These are phyloP conservation scores for Pontederia crassipes DNA, from an alignment of 176 grass and related monocot species.

Conservation along the genomic window DNA sequence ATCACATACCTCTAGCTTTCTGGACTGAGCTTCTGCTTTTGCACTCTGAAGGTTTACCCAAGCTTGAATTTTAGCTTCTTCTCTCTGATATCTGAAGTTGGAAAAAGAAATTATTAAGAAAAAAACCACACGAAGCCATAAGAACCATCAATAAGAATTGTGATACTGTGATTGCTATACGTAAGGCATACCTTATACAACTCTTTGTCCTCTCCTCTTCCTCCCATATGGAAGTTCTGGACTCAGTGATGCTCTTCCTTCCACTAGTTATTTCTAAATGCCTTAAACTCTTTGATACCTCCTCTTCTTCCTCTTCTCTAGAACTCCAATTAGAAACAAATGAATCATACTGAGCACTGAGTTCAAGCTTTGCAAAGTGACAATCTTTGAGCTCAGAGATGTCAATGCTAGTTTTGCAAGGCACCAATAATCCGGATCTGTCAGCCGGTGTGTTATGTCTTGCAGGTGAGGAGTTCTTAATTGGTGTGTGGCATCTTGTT, in stretches of 20 bases:
- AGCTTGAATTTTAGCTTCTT: conserved; percentile 91
- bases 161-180: neutral
- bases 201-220: conserved; percentile 90
- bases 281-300: conserved; percentile 80
- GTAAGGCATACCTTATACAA: conserved; percentile 52
- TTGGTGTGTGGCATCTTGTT: conserved; percentile 52
- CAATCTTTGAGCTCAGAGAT: conserved; percentile 59
- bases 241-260: conserved; percentile 38
- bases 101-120: conserved; percentile 2
- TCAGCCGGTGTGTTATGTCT: conserved; percentile 83
- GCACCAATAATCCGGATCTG: conserved; percentile 64
- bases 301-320: conserved; percentile 90
- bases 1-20: conserved; percentile 76
- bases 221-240: conserved; percentile 49
- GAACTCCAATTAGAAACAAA: conserved; percentile 67
- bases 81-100: conserved; percentile 69
- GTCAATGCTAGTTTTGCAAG: conserved; percentile 29
- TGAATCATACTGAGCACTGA: conserved; percentile 59
- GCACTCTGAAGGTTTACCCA: conserved; percentile 95
- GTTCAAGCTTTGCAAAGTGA: conserved; percentile 80
- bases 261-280: conserved; percentile 57
- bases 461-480: conserved; percentile 59
- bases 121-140: neutral
- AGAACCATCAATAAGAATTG: neutral
- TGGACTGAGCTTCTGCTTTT: conserved; percentile 92